Percentiles rank a stretch among this genome's conserved stretches.
These are phyloP conservation scores for Dionaea muscipula DNA, from an alignment of 179 eudicot species.

Conservation along the genomic window DNA sequence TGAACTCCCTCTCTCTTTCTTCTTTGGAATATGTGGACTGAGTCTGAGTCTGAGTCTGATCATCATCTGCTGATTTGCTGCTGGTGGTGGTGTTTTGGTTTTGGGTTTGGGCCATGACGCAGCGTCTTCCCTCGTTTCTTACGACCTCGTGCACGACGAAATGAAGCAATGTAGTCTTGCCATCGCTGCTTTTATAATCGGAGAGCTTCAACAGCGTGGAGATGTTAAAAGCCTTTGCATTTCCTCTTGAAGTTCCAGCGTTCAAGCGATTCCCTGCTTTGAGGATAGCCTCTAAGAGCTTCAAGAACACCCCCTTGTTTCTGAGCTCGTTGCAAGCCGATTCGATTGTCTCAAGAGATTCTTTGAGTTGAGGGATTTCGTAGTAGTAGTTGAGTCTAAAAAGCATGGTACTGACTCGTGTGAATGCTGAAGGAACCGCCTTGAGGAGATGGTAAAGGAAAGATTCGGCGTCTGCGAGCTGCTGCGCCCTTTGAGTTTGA, in stretches of 20 bases:
- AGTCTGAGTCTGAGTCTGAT: too few species aligned
- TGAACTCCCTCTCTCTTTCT: conserved; percentile 58
- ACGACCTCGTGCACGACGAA: conserved; percentile 87
- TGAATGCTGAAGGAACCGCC: conserved; percentile 62
- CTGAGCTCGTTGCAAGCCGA: conserved; percentile 55
- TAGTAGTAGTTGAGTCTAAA: conserved; percentile 46
- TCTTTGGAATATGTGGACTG: conserved; percentile 27
- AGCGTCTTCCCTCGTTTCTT: conserved; percentile 70
- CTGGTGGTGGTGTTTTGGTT: conserved; percentile 10
- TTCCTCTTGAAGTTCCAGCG: conserved; percentile 77
- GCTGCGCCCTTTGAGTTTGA: too few species aligned
- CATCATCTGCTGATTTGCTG: conserved; percentile 15
- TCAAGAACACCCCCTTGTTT: conserved; percentile 59
- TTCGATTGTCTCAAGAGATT: conserved; percentile 49
- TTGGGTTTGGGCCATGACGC: conserved; percentile 34
- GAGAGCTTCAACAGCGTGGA: conserved; percentile 62
- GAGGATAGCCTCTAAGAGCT: conserved; percentile 75
- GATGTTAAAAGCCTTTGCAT: conserved; percentile 77
- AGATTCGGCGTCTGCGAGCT: conserved; percentile 77
- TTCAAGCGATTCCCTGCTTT: conserved; percentile 93
- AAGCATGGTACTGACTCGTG: conserved; percentile 54
- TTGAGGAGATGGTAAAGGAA: conserved; percentile 63
- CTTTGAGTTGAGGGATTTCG: conserved; percentile 39
- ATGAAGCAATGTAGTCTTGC: conserved; percentile 72
- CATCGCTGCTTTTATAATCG: conserved; percentile 79